These are phyloP conservation scores for Omphalotus guepiniiformis DNA, from an alignment of 768 basidiomycete genomes.

Conservation along the genomic window DNA sequence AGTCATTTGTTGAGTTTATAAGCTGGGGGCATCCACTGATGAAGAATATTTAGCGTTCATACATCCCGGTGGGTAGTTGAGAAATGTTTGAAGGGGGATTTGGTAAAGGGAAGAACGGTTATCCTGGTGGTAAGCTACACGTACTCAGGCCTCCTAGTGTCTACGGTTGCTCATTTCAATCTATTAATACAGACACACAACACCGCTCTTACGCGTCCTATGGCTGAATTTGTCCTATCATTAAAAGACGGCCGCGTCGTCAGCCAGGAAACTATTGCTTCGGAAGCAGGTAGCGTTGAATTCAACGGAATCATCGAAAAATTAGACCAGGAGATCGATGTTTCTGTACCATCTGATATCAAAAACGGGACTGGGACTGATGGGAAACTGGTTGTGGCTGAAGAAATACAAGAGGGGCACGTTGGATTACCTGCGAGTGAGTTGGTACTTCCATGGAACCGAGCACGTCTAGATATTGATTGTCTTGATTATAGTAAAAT, in stretches of 20 bases:
- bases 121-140: slow-evolving; percentile 7
- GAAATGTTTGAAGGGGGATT: slow-evolving; percentile 42
- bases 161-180: background rate
- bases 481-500: slow-evolving; percentile 18
- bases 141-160: background rate
- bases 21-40: slow-evolving; percentile 38
- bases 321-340: slow-evolving; percentile 7
- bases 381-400: slow-evolving; percentile 39
- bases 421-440: slow-evolving; percentile 30
- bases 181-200: slow-evolving; percentile 36
- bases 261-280: slow-evolving; percentile 31
- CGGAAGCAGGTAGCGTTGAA: slow-evolving; percentile 15
- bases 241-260: slow-evolving; percentile 38
- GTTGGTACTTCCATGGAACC: slow-evolving; percentile 8
- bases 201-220: slow-evolving; percentile 31
- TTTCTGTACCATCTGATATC: slow-evolving; percentile 10
- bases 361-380: slow-evolving; percentile 12
- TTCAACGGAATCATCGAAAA: slow-evolving; percentile 9
- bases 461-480: background rate
- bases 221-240: slow-evolving; percentile 39
- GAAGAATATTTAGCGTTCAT: slow-evolving; percentile 43
- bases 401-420: slow-evolving; percentile 33
- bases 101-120: slow-evolving; percentile 29
- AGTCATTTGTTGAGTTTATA: slow-evolving; percentile 6
- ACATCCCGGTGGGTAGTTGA: slow-evolving; percentile 50